Evolutionary conservation across 1,284 basidiomycete genomes (phyloP).

Genomic region (Heliocybe sulcata): DNA sequence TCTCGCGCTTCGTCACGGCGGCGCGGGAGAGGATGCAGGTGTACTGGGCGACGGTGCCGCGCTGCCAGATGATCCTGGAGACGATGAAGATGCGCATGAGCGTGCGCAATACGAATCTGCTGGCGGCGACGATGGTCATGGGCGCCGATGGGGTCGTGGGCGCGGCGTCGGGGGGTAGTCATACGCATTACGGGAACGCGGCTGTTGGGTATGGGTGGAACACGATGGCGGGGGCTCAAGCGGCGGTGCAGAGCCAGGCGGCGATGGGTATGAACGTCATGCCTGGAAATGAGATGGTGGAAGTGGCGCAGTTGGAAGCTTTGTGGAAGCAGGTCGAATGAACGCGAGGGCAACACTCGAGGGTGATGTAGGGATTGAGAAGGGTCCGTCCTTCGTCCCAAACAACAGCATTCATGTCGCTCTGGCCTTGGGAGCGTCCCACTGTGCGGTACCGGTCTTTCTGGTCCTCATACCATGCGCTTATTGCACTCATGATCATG

Average conservation of each 20-base stretch:
- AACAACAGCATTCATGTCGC: too few species aligned
- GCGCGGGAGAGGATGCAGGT: background rate
- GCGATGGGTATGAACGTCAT: background rate
- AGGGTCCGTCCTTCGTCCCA: too few species aligned
- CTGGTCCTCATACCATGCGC: too few species aligned
- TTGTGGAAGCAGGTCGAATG: conserved; percentile 1
- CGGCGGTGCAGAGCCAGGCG: background rate
- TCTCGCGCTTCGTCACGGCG: background rate
- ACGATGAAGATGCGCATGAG: background rate
- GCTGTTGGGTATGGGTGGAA: background rate
- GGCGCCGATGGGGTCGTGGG: background rate
- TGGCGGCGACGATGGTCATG: background rate
- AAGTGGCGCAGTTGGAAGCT: background rate
- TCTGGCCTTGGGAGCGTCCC: too few species aligned
- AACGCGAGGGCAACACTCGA: background rate
- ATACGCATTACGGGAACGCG: background rate
- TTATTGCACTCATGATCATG: too few species aligned
- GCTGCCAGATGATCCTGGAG: background rate
- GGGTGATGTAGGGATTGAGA: too few species aligned
- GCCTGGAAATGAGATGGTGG: background rate
- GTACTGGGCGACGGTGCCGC: background rate
- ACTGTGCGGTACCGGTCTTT: too few species aligned
- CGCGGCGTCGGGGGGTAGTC: background rate
- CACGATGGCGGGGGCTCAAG: background rate
- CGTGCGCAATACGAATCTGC: background rate